These are phyloP conservation scores for Cladosporium colombiae DNA, from an alignment of 2,329 filamentous ascomycete species.

Conservation along the genomic window DNA sequence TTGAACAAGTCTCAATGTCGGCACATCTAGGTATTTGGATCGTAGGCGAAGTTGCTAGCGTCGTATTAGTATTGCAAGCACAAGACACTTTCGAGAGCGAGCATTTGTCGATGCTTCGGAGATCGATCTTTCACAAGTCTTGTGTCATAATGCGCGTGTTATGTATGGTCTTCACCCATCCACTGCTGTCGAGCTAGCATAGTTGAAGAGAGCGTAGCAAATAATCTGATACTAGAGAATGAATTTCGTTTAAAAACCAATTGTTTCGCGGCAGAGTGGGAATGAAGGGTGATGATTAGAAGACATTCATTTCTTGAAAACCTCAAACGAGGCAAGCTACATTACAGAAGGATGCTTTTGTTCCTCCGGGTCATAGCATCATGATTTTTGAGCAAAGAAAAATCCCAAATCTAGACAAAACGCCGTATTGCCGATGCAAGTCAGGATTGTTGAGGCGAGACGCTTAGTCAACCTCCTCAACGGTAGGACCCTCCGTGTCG, in stretches of 20 bases:
- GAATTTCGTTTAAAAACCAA: too few relatives aligned
- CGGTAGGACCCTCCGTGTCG: conserved; percentile 64
- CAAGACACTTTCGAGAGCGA: background rate
- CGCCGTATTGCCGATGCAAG: conserved; percentile 19
- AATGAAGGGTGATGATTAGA: background rate
- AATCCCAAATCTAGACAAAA: conserved; percentile 12
- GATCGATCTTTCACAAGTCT: background rate
- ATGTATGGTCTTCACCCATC: too few relatives aligned
- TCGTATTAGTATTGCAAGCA: too few relatives aligned
- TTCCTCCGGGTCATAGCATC: conserved; percentile 13
- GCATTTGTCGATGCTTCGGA: background rate
- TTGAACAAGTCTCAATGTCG: background rate
- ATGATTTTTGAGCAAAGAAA: conserved; percentile 6
- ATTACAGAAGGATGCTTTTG: conserved; percentile 19
- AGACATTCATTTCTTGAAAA: conserved; percentile 2
- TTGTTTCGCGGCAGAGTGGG: too few relatives aligned
- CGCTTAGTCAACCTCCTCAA: conserved; percentile 66
- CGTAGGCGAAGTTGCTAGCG: too few relatives aligned
- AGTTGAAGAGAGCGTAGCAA: too few relatives aligned
- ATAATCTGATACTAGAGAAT: too few relatives aligned
- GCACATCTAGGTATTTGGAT: background rate
- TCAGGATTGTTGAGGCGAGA: background rate
- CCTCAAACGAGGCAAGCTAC: conserved; percentile 14
- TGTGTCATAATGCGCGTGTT: background rate
- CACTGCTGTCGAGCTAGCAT: too few relatives aligned